Conservation (phyloP, 169 alveolate genomes). For the Condylostoma magnum region DNA sequence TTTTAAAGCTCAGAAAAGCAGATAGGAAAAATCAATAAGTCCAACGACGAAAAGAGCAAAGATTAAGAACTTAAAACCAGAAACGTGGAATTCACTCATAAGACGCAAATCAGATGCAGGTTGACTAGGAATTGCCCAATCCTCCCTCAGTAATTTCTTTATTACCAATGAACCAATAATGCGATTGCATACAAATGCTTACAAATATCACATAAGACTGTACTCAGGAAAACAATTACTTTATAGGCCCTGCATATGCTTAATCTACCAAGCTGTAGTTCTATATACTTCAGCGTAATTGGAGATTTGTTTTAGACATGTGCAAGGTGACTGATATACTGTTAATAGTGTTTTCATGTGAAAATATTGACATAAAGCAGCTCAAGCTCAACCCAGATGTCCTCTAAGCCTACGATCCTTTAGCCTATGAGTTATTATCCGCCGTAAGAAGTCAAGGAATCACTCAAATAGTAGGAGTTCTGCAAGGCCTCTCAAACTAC, state of each 20-base stretch:
- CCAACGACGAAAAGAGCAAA: conserved; percentile 3
- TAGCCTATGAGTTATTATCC: conserved; percentile 70
- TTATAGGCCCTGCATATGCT: not conserved
- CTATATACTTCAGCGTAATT: no score
- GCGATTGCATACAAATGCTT: no score
- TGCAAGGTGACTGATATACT: conserved; percentile 6
- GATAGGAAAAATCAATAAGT: not conserved
- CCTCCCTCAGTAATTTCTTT: not conserved
- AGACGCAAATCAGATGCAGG: not conserved
- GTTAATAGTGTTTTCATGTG: not conserved
- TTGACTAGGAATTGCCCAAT: not conserved
- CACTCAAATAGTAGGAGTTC: conserved; percentile 63
- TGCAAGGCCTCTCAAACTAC: conserved; percentile 58
- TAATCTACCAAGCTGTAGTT: no score
- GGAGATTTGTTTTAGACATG: conserved; percentile 11
- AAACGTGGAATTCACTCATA: not conserved
- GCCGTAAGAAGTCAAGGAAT: conserved; percentile 74
- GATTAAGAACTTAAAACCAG: not conserved
- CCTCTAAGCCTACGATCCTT: conserved; percentile 65
- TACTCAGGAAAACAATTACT: not conserved
- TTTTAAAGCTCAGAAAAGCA: not conserved
- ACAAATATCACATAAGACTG: no score
- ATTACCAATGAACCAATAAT: no score
- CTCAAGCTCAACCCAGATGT: conserved; percentile 11
- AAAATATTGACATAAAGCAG: not conserved